phyloP scores from a whole-genome alignment of 192 early-diverging fungal genomes.

The Pecoramyces ruminantium region DNA sequence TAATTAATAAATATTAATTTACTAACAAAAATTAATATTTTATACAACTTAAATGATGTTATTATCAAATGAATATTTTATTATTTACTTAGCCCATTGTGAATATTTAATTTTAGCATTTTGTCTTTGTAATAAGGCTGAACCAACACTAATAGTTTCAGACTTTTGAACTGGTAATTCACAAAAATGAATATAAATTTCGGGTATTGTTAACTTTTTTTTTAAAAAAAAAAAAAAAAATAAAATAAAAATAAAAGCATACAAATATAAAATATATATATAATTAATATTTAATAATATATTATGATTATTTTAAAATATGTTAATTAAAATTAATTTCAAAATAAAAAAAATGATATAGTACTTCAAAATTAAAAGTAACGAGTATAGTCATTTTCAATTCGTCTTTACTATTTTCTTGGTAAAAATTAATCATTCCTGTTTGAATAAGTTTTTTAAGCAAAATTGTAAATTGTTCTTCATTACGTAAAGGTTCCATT shows the following conservation, averaged over 20 bases:
- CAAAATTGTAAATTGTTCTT: not conserved
- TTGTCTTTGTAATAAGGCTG: not conserved
- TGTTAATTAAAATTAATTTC: too few species aligned
- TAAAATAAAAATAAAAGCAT: too few species aligned
- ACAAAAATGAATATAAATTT: not conserved
- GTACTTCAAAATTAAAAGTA: not conserved
- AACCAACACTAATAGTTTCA: not conserved
- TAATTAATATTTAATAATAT: too few species aligned
- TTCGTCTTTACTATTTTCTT: not conserved
- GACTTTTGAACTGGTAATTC: not conserved
- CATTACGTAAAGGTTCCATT: not conserved
- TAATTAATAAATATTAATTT: too few species aligned
- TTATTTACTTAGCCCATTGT: not conserved
- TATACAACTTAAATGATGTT: too few species aligned
- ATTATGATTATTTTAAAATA: too few species aligned
- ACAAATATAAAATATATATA: too few species aligned
- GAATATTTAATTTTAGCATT: not conserved
- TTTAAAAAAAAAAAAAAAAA: too few species aligned
- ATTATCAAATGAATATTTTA: too few species aligned
- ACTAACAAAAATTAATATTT: too few species aligned
- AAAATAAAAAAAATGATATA: too few species aligned
- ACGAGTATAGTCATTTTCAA: not conserved
- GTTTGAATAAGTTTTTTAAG: not conserved
- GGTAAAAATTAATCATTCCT: not conserved
- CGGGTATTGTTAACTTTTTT: not conserved